Evolutionary conservation across 768 basidiomycete species (phyloP), one percentile per base, ranked within the genome.

Genomic region (Hemileccinum rubropunctum): DNA sequence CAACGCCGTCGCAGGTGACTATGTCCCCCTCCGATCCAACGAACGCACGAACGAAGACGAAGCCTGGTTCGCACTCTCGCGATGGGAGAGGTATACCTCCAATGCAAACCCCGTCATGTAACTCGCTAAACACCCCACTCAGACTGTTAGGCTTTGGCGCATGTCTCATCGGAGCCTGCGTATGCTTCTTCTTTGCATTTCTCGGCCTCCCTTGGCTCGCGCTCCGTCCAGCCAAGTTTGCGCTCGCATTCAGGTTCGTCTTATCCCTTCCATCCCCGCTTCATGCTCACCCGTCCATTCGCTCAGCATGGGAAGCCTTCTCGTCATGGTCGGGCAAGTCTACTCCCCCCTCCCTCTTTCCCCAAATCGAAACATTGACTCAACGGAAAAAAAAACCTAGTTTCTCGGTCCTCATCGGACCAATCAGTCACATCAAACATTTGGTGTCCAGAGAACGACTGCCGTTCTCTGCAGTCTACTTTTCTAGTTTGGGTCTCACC

Each of bases 31-130:
- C 52, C 78, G 91, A 35, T 88, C 87, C 3, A 81, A 64, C 53
- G 91, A 92, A 67, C n/a, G n/a, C n/a, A n/a, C n/a, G n/a, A n/a
- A n/a, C n/a, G 95, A 99, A 66, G 95, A 98, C 59, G 93, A 98
- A 63, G 95, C 95, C 3, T 95, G 88, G 79, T 91, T 97, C 69
- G 87, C 89, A 37, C 71, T 95, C 34, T 88, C 88, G 46, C 78
- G 94, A 69, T 98, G 95, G 95, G 95, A 98, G 66, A 78, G 95
- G 88, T 87, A n/a, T n/a, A 18, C 34, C 2, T n/a, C 8, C 17
- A 7, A 13, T 17, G 1, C 15, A 10, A 7, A n/a, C 18, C n/a
- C n/a, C n/a, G n/a, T n/a, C 6, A 15, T 14, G 27, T 4, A 13
- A 2, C 38, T 3, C 14, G 11, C 21, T 42, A 27, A 34, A 28